Conservation (phyloP, 345 rosid genomes). For the Gynandropsis gynandra region DNA sequence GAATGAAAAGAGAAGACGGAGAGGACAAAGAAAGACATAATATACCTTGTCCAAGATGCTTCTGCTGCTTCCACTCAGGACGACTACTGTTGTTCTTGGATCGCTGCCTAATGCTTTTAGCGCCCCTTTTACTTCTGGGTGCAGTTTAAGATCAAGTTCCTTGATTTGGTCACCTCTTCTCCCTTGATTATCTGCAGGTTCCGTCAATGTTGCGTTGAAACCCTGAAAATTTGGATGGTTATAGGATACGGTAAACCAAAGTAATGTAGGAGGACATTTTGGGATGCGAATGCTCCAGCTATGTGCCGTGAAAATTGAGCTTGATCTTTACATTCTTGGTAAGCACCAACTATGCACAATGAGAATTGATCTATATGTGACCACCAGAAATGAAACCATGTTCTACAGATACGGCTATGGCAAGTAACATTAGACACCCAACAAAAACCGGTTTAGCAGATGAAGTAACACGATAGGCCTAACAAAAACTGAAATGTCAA, state of each 20-base stretch:
- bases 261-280: no score
- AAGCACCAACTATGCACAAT: no score
- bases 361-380: no score
- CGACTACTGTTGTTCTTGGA: constrained; percentile 71
- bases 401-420: no score
- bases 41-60: no score
- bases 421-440: no score
- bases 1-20: constrained; percentile 12
- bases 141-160: constrained; percentile 94
- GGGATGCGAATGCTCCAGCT: no score
- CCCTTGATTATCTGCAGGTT: constrained; percentile 80
- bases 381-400: no score
- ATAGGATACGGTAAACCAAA: no score
- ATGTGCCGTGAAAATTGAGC: no score
- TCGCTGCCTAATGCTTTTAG: constrained; percentile 65
- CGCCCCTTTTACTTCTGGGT: constrained; percentile 66
- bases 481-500: background rate
- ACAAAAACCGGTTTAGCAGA: background rate
- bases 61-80: constrained; percentile 98
- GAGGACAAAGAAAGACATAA: no score
- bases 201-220: constrained; percentile 95
- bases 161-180: constrained; percentile 93
- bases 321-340: no score
- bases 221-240: constrained; percentile 45
- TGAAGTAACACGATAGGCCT: background rate